These are phyloP conservation scores for Metarhizium album DNA, from an alignment of 2,329 filamentous ascomycete species.

Conservation along the genomic window DNA sequence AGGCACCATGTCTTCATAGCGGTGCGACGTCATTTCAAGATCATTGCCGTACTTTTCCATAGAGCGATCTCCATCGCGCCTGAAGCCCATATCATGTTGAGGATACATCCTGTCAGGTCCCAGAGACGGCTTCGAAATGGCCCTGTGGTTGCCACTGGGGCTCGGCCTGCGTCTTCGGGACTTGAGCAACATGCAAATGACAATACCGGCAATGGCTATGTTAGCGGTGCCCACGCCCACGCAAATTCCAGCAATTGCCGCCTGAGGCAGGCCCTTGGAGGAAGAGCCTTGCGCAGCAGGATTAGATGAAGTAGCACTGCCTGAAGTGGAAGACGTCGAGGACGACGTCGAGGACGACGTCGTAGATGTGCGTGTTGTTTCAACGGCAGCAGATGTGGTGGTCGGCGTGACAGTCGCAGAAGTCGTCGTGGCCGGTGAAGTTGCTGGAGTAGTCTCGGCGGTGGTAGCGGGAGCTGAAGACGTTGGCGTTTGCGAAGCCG, in stretches of 20 bases:
- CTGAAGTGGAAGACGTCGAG: constrained; percentile 1
- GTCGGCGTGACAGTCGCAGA: neutral
- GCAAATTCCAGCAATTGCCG: constrained; percentile 39
- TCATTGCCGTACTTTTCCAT: constrained; percentile 29
- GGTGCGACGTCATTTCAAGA: constrained; percentile 39
- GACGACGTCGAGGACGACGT: constrained; percentile 5
- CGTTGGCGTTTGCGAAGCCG: constrained; percentile 1
- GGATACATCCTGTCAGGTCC: constrained; percentile 31
- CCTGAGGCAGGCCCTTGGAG: constrained; percentile 25
- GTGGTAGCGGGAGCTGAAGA: neutral
- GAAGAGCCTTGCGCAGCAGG: constrained; percentile 3
- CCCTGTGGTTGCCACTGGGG: constrained; percentile 16
- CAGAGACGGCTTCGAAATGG: constrained; percentile 42
- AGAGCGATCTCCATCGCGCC: constrained; percentile 13
- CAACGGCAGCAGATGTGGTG: constrained; percentile 1
- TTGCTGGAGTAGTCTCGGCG: neutral
- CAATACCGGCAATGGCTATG: constrained; percentile 28
- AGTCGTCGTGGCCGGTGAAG: neutral
- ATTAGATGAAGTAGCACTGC: constrained; percentile 6
- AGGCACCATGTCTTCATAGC: constrained; percentile 49
- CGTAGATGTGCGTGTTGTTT: constrained; percentile 5
- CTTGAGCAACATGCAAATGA: constrained; percentile 27
- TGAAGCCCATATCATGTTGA: constrained; percentile 18
- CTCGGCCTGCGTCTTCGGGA: constrained; percentile 14
- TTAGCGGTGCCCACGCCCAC: constrained; percentile 33